phyloP scores from a whole-genome alignment of 768 basidiomycete genomes.

The Naematelia aurantialba region DNA sequence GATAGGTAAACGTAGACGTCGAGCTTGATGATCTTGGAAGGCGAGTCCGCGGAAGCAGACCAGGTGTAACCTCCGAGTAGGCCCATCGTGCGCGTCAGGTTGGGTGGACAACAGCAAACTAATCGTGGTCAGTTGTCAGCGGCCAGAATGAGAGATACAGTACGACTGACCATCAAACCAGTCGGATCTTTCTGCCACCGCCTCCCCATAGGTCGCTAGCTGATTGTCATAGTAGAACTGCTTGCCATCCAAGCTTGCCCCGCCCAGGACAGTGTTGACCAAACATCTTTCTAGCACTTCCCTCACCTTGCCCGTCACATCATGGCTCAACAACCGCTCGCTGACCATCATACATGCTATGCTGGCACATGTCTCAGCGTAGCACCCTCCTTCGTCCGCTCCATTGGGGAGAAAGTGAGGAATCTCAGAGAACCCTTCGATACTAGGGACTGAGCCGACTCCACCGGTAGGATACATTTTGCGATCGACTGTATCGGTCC shows the following conservation, averaged over 20 bases:
- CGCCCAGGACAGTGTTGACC: constrained; percentile 27
- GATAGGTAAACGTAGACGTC: constrained; percentile 28
- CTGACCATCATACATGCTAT: constrained; percentile 32
- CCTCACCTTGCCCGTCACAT: constrained; percentile 19
- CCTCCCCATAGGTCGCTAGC: constrained; percentile 27
- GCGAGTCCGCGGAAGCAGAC: no score
- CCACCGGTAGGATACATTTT: constrained; percentile 36
- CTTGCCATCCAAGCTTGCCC: constrained; percentile 25
- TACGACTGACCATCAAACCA: constrained; percentile 23
- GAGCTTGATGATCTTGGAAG: constrained; percentile 11
- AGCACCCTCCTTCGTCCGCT: constrained; percentile 28
- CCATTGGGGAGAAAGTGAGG: constrained; percentile 20
- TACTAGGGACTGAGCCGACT: constrained; percentile 18
- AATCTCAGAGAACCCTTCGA: constrained; percentile 28
- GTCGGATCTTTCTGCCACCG: constrained; percentile 20
- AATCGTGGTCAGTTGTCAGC: not conserved
- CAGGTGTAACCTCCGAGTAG: constrained; percentile 34
- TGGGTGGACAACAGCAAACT: constrained; percentile 36
- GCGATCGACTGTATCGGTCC: constrained; percentile 19
- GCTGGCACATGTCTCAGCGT: constrained; percentile 35
- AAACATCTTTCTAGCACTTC: constrained; percentile 26
- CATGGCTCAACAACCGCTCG: constrained; percentile 23
- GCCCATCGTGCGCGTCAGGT: constrained; percentile 28
- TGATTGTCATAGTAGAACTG: constrained; percentile 27
- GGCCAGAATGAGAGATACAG: not conserved